Conservation (phyloP, 2,329 filamentous ascomycete genomes). For the Pseudogymnoascus sp. region DNA sequence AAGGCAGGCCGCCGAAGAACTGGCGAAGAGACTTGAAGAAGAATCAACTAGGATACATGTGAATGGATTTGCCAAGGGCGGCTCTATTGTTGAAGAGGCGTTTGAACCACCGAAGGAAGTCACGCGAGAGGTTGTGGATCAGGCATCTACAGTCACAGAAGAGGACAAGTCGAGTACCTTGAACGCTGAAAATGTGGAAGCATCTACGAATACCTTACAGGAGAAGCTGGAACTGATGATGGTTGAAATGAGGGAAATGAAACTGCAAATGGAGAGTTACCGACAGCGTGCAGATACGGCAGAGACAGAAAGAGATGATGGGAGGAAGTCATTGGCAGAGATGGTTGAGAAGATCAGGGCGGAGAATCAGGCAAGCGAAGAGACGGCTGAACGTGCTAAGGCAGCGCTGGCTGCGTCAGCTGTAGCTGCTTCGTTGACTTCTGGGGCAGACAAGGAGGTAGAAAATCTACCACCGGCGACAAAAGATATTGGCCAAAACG, state of each 20-base stretch:
- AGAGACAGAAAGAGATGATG: constrained; percentile 65
- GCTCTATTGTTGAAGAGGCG: constrained; percentile 37
- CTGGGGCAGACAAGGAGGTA: constrained; percentile 10
- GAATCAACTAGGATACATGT: constrained; percentile 39
- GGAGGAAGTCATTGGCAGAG: constrained; percentile 69
- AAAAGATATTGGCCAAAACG: constrained; percentile 3
- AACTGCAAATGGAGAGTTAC: constrained; percentile 70
- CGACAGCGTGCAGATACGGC: constrained; percentile 70
- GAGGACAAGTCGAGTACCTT: constrained; percentile 11
- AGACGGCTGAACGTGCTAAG: constrained; percentile 8
- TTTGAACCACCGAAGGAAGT: constrained; percentile 38
- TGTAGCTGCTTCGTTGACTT: not conserved
- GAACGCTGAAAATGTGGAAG: constrained; percentile 28
- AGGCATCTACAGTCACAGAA: constrained; percentile 12
- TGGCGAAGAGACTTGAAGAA: constrained; percentile 62
- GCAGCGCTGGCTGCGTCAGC: not conserved
- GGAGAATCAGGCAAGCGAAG: constrained; percentile 47
- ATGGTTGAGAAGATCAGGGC: constrained; percentile 78
- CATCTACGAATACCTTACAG: constrained; percentile 47
- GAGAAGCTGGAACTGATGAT: constrained; percentile 68
- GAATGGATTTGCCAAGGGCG: constrained; percentile 33
- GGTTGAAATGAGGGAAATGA: constrained; percentile 72
- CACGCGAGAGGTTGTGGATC: constrained; percentile 11
- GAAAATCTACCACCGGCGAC: not conserved
- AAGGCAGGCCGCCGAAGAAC: constrained; percentile 75